A percentile compares a stretch with the other conserved stretches of the same genome.
These are phyloP conservation scores for Lanzia echinophila DNA, from an alignment of 2,329 filamentous ascomycete genomes.

Conservation along the genomic window DNA sequence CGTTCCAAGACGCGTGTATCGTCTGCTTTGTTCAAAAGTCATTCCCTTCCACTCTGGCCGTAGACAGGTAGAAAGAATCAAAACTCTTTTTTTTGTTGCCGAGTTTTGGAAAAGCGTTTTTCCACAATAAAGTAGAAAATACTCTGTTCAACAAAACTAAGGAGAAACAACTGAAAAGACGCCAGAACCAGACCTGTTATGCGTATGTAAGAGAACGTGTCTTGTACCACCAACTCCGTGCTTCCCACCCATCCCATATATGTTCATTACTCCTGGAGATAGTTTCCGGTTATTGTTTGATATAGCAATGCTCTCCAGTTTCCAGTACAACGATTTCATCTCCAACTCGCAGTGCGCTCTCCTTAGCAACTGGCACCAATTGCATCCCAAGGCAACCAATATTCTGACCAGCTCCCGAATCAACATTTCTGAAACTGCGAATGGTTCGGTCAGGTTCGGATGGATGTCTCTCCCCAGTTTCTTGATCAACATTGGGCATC, in stretches of 20 bases:
- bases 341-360: constrained; percentile 28
- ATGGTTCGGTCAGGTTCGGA: constrained; percentile 55
- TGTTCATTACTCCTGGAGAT: background rate
- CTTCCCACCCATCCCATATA: background rate
- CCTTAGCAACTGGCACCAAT: constrained; percentile 46
- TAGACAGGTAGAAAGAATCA: too few species aligned
- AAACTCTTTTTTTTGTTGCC: too few species aligned
- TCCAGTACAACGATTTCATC: constrained; percentile 13
- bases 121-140: too few species aligned
- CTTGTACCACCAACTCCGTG: background rate
- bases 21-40: too few species aligned
- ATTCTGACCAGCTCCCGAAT: constrained; percentile 47
- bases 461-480: constrained; percentile 26
- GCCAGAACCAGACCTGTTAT: background rate
- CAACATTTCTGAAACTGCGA: constrained; percentile 51
- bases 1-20: too few species aligned
- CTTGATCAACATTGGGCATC: constrained; percentile 62
- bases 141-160: too few species aligned
- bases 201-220: too few species aligned
- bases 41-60: too few species aligned
- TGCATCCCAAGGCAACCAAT: constrained; percentile 60
- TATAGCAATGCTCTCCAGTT: constrained; percentile 10
- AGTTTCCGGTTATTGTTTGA: background rate
- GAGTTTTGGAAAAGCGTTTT: too few species aligned
- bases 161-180: background rate